Evolutionary conservation across 108 stramenopile species (phyloP), one percentile per base, ranked within the genome.

Genomic region (Phaeodactylum tricornutum): DNA sequence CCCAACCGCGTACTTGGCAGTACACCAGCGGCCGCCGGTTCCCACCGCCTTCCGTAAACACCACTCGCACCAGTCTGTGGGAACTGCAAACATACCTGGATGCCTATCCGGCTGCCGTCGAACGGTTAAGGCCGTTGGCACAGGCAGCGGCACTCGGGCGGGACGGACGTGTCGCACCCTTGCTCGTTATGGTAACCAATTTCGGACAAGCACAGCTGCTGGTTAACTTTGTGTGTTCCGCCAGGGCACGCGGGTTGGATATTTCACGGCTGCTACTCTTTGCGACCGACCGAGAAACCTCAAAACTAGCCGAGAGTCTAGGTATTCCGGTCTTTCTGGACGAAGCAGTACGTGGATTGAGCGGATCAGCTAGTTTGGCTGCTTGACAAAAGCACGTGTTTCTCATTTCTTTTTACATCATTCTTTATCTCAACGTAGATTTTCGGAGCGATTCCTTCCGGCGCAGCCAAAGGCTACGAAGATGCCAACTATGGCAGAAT

Each of bases 401-500:
- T 9, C 42, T 7, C 14, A 43, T n/a, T 43, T n/a, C 12, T 19
- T 43, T 43, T 42, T n/a, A n/a, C 5, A 17, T 53, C 4, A n/a
- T 53, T 42, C 4, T 42, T 42, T 22, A n/a, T n/a, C n/a, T n/a
- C n/a, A n/a, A n/a, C n/a, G n/a, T n/a, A n/a, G 23, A 29, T 44
- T 38, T 80, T 74, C 54, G 77, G 58, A 8, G 7, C 23, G 25
- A 71, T 83, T 51, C 87, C 87, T 6, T 35, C 53, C 11, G 51
- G 53, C 47, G 82, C 80, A 7, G 77, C 84, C 6, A 35, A 51
- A 26, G 24, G 37, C 2, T 94, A 91, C 47, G 81, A 69, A 0
- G 93, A 94, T 65, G 19, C 23, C 0, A 79, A 52, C 1, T 95
- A 89, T 54, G 62, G 53, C 2, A 37, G 30, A 14, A 90, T 95